These are phyloP conservation scores for Paraphoma sp. DNA, from an alignment of 2,329 filamentous ascomycete species.

Conservation along the genomic window DNA sequence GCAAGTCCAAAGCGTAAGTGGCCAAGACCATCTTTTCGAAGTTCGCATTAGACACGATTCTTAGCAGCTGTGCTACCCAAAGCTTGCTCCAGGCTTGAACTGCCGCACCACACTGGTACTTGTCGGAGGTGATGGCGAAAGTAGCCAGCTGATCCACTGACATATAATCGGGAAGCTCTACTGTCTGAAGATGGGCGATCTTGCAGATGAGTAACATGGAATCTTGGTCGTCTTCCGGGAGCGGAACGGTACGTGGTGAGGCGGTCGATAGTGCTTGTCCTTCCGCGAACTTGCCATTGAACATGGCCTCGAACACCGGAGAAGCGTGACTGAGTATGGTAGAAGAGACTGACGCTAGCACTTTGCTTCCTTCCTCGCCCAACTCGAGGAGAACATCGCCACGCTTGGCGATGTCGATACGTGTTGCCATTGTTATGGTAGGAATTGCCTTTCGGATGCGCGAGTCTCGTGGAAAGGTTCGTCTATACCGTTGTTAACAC, in stretches of 20 bases:
- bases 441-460: too few species aligned
- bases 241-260: slow-evolving; percentile 4
- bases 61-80: slow-evolving; percentile 9
- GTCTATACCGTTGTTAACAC: not conserved
- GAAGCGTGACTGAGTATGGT: slow-evolving; percentile 8
- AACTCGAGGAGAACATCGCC: slow-evolving; percentile 16
- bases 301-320: slow-evolving; percentile 14
- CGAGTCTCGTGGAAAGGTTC: not conserved
- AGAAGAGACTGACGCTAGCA: slow-evolving; percentile 9
- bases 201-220: slow-evolving; percentile 13
- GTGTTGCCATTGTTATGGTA: not conserved
- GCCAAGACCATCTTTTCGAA: slow-evolving; percentile 15
- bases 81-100: slow-evolving; percentile 17
- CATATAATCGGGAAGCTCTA: slow-evolving; percentile 10
- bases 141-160: slow-evolving; percentile 13
- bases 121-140: slow-evolving; percentile 30
- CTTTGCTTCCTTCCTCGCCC: not conserved
- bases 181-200: slow-evolving; percentile 8
- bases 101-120: slow-evolving; percentile 27
- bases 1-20: slow-evolving; percentile 14
- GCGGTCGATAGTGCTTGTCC: slow-evolving; percentile 5
- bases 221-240: slow-evolving; percentile 15
- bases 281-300: slow-evolving; percentile 10
- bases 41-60: not conserved
- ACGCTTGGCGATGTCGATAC: slow-evolving; percentile 3